phyloP scores from a whole-genome alignment of 768 basidiomycete genomes.

The Rossbeevera mucosa region DNA sequence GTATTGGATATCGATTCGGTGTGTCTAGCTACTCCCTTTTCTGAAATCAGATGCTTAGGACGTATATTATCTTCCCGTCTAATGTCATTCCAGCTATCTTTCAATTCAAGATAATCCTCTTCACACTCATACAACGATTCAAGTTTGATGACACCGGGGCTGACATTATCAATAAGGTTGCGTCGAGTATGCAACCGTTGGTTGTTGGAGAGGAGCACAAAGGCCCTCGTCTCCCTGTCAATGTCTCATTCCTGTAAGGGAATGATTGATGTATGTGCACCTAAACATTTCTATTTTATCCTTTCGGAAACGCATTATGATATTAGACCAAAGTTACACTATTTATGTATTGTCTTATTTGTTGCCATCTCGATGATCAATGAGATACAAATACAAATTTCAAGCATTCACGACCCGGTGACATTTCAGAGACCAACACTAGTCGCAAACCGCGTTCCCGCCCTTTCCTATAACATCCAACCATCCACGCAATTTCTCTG shows the following conservation, averaged over 20 bases:
- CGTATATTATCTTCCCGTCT: neutral
- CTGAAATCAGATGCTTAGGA: neutral
- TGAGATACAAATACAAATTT: neutral
- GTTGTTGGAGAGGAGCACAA: slow-evolving; percentile 4
- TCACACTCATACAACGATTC: slow-evolving; percentile 1
- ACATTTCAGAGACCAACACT: neutral
- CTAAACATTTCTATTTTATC: neutral
- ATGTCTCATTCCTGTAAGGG: neutral
- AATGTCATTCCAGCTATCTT: neutral
- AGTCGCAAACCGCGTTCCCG: neutral
- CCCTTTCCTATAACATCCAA: neutral
- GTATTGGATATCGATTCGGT: slow-evolving; percentile 7
- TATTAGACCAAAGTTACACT: neutral
- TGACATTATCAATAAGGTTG: neutral
- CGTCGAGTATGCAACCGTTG: slow-evolving; percentile 9
- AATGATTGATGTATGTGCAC: neutral
- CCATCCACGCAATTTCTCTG: slow-evolving; percentile 3
- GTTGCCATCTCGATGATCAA: neutral
- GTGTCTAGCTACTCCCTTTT: neutral
- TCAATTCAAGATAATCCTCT: slow-evolving; percentile 5
- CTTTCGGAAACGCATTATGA: neutral
- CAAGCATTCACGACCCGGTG: neutral
- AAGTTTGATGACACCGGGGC: neutral
- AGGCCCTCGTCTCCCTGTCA: slow-evolving; percentile 4
- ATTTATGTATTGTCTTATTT: neutral